Percentiles rank a stretch among this genome's conserved stretches.
phyloP scores from a whole-genome alignment of 495 filamentous ascomycete species.

The Aspergillus leporis region DNA sequence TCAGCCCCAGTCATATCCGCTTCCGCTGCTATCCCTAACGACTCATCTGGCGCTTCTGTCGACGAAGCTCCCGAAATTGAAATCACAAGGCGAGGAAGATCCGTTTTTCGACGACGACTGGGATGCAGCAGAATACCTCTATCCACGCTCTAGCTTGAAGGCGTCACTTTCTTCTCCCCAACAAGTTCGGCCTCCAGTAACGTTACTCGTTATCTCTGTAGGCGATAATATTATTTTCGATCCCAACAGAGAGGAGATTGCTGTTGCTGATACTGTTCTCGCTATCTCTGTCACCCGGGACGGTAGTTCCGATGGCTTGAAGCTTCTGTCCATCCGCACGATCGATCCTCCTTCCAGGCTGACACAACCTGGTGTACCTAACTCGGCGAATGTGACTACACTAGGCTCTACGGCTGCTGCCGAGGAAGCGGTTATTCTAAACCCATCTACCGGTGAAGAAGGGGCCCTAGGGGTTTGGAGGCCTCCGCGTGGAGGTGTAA shows the following conservation, averaged over 20 bases:
- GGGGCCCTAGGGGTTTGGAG: slow-evolving; percentile 75
- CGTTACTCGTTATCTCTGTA: slow-evolving; percentile 83
- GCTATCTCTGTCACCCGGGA: slow-evolving; percentile 67
- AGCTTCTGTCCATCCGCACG: slow-evolving; percentile 62
- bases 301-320: slow-evolving; percentile 34
- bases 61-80: slow-evolving; percentile 78
- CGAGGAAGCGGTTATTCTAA: slow-evolving; percentile 27
- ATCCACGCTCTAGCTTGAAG: slow-evolving; percentile 49
- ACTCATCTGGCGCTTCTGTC: slow-evolving; percentile 94
- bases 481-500: slow-evolving; percentile 72
- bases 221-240: slow-evolving; percentile 92
- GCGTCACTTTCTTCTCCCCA: slow-evolving; percentile 15
- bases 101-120: slow-evolving; percentile 99
- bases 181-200: slow-evolving; percentile 70
- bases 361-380: slow-evolving; percentile 67
- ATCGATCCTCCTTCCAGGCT: slow-evolving; percentile 72
- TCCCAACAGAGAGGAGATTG: slow-evolving; percentile 83
- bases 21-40: slow-evolving; percentile 88
- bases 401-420: slow-evolving; percentile 37
- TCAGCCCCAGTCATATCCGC: slow-evolving; percentile 84
- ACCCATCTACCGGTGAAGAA: slow-evolving; percentile 44
- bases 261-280: slow-evolving; percentile 84
- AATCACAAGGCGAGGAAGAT: slow-evolving; percentile 87
- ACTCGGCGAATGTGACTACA: slow-evolving; percentile 67
- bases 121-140: slow-evolving; percentile 77